Evolutionary conservation across 148 eudicot species (phyloP).

Genomic region (Camellia granthamiana): DNA sequence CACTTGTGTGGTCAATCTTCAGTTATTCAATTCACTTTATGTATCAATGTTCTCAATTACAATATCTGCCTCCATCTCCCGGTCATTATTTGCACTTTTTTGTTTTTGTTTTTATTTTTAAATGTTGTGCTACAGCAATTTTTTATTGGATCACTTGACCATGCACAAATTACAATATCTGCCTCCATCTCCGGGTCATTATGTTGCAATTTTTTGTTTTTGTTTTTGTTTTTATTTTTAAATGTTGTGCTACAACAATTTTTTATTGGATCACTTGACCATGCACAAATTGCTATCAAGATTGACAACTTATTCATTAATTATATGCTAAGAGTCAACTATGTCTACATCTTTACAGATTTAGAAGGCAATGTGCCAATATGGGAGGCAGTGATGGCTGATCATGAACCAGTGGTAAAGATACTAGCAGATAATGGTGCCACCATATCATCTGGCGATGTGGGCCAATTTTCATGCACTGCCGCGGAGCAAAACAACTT

Average conservation of each 20-base stretch:
- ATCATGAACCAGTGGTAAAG: conserved; percentile 44
- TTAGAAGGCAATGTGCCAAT: conserved; percentile 70
- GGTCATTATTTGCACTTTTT: no score
- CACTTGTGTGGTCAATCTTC: no score
- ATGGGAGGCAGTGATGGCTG: conserved; percentile 74
- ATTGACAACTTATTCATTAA: no score
- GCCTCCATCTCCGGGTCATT: no score
- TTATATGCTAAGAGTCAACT: background rate
- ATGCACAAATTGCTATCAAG: background rate
- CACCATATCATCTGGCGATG: conserved; percentile 48
- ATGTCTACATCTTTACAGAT: conserved; percentile 40
- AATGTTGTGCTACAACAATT: no score
- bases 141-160: background rate
- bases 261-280: background rate
- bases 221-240: no score
- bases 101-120: no score
- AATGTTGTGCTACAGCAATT: no score
- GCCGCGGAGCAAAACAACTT: conserved; percentile 59
- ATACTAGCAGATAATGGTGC: conserved; percentile 53
- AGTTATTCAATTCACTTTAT: background rate
- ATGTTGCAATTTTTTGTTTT: no score
- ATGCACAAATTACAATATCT: background rate
- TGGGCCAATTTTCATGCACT: conserved; percentile 59
- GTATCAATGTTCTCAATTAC: background rate
- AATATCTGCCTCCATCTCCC: background rate